Evolutionary conservation across 78 protist genomes (phyloP).

Genomic region (Cavenderia fasciculata): DNA sequence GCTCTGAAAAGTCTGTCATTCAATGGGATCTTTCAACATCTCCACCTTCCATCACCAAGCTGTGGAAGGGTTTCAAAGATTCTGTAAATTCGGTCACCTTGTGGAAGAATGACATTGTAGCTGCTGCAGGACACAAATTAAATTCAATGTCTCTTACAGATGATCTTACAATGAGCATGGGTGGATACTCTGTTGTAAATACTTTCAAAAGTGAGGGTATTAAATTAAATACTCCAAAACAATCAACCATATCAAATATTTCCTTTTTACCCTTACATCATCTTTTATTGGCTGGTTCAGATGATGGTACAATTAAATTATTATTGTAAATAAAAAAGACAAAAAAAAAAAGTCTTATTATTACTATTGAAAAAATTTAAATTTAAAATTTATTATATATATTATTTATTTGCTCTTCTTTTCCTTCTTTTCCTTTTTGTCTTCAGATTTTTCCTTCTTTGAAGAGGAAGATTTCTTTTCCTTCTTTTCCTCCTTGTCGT

Average conservation of each 20-base stretch:
- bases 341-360: too few species aligned
- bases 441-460: conserved; percentile 16
- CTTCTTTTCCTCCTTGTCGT: conserved; percentile 36
- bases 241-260: conserved; percentile 20
- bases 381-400: too few species aligned
- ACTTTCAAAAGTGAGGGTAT: conserved; percentile 61
- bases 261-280: conserved; percentile 62
- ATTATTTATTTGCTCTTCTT: neutral
- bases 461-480: conserved; percentile 2
- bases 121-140: conserved; percentile 30
- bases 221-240: conserved; percentile 45
- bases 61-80: conserved; percentile 77
- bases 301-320: conserved; percentile 29
- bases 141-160: conserved; percentile 39
- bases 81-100: neutral
- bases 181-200: neutral
- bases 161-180: neutral
- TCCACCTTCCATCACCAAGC: conserved; percentile 43
- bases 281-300: conserved; percentile 42
- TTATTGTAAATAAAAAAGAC: neutral
- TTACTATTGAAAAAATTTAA: too few species aligned
- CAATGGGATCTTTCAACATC: conserved; percentile 57
- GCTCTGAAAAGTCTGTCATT: conserved; percentile 60
- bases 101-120: conserved; percentile 32
- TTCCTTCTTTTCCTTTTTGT: neutral